Base-by-base conservation (phyloP, 192 early-diverging fungal genomes). In the Mortierella alpina region DNA sequence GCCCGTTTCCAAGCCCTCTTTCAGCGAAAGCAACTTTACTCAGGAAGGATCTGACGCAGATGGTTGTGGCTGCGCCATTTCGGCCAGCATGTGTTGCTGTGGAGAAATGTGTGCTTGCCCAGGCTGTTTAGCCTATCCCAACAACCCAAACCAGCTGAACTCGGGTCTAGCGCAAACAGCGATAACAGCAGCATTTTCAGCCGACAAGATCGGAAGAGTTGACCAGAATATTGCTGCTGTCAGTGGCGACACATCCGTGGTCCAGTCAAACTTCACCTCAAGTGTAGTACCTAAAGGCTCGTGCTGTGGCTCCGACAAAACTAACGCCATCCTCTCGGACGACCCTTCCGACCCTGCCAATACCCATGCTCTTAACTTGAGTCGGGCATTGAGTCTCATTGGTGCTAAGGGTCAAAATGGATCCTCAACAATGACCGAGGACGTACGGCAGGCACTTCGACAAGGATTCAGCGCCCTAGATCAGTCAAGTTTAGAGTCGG, bases 21-120 rank as follows among this genome's bases (percentile, higher is more conserved):
- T 22, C 9, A 18, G 23, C 13, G 40, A 17, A 18, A 23, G 65
- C 23, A 45, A 53, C 13, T 44, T 44, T 9, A 5, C 2, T 42
- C 22, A 13, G 11, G 58, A 6, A 6, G 66, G 52, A 42, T 0
- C 53, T 15, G 61, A 49, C 7, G 50, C 15, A 14, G 45, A 5
- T 23, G 77, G 77, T 6, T 80, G 77, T 13, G 77, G 77, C 0
- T 80, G 77, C 50, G 61, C 68, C 52, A 64, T 80, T 39, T 72
- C 77, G 5, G 57, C 76, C n/a, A 80, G 47, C 42, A 80, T 72
- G 77, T 80, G 77, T 41, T 80, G 77, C 49, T 80, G 77, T 52
- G 77, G 77, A 40, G 77, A 80, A 59, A 20, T 68, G 0, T 80
- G 77, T 53, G 77, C 77, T 14, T 80, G 77, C 10, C 77, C 77